Evolutionary conservation across 2,329 filamentous ascomycete genomes (phyloP), one percentile per base, ranked within the genome.

Genomic region (Alternaria arborescens): DNA sequence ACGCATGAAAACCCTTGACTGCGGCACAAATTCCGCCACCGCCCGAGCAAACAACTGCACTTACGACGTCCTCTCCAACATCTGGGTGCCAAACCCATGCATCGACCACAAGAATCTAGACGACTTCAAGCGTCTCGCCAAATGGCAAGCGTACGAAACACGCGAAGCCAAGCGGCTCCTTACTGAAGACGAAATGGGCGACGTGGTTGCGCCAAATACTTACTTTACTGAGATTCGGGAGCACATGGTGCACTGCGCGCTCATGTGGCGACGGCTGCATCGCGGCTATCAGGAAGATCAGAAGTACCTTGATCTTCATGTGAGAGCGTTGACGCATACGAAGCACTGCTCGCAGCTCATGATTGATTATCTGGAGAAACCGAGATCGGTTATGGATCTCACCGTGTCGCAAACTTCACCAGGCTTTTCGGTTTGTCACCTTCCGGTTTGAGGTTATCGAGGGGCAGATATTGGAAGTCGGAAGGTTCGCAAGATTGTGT

Each of bases 171-270:
- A 38, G 48, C 55, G 48, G 41, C 55, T 53, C 6, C 50, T 58
- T 5, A 53, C 20, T 5, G 55, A 58, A 38, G 50, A 58, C 22
- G 55, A 58, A 8, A 58, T 58, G 55, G 55, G 55, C 3, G 50
- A 58, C 42, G 55, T 58, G 5, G 55, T 58, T 10, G 41, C 28
- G 16, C 55, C 55, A 4, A 58, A 58, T 11, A 58, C 55, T 10
- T 58, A 58, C 42, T 53, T 58, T 14, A 58, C 48, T 6, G 42
- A 48, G 14, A 54, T 58, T 12, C 38, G 55, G 18, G 55, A 58
- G 50, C 55, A 58, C 12, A 58, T 58, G 55, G 55, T 58, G 32
- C 48, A 58, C 32, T 58, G 55, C 34, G 55, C 55, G 32, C 48
- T 52, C 48, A 52, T 52, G 48, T 52, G 48, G 48, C 48, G 55